Base-by-base conservation (phyloP, 495 filamentous ascomycete genomes). In the Ascobolus immersus region DNA sequence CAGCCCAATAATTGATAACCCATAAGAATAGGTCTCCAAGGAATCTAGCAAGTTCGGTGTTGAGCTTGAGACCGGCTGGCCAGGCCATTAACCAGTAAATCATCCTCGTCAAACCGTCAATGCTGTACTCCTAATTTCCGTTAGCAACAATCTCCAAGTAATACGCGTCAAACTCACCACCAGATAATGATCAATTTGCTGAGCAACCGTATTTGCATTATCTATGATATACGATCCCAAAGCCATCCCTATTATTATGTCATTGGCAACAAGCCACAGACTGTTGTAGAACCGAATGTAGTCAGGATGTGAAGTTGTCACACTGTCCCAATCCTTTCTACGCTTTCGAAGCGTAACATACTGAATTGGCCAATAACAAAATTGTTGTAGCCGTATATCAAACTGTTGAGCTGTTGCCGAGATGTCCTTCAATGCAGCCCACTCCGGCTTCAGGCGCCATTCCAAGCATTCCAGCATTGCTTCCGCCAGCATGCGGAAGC, bases 231-330 rank as follows among this genome's bases (percentile, higher is more conserved):
- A 94, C 0, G 80, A 86, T 0, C 86, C 86, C 11, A 94, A 54
- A 4, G 86, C 89, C 45, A 94, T 92, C 10, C 86, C 89, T 23
- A 99, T 99, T 37, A 99, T 99, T 21, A 93, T 73, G 56, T 99
- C 86, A 52, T 99, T 99, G 14, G 81, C 80, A 12, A 99, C 86
- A 15, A 99, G 76, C 86, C 86, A 99, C 13, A 99, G 58, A 44
- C 81, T 92, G 55, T 93, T 94, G 52, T 92, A 99, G 53, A 99
- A 99, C 23, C 86, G 77, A 43, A 99, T 99, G 48, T 99, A 99
- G 51, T 94, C 84, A 4, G 89, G 78, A 53, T 99, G 84, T 39
- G 74, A 90, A 33, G 74, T 89, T 1, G 80, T 92, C 21, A 92
- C 71, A 51, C 84, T 93, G 42, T 80, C 77, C 86, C 89, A 94